Percentiles rank a stretch among this genome's conserved stretches.
Evolutionary conservation across 257 asterid genomes (phyloP).

Genomic region (Solanum dulcamara): DNA sequence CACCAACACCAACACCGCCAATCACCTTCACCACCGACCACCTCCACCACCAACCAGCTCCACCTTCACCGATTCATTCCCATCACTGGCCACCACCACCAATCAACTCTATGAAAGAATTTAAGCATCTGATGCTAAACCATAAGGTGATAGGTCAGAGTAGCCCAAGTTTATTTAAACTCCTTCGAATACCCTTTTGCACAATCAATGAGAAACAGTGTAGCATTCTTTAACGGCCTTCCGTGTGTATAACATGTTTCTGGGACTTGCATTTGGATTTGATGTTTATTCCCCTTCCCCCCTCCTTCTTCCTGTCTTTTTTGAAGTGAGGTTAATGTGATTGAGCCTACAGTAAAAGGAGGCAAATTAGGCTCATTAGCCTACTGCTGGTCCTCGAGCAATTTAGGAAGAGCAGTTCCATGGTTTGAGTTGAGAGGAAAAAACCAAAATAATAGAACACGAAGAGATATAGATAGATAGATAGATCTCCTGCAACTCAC

Average conservation of each 20-base stretch:
- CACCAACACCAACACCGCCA: neutral
- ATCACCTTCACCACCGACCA: too few species aligned
- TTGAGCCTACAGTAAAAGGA: neutral
- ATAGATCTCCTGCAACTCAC: neutral
- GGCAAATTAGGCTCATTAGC: neutral
- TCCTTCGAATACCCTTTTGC: neutral
- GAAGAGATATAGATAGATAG: neutral
- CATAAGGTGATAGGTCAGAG: neutral
- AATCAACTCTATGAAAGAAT: neutral
- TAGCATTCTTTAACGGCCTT: neutral
- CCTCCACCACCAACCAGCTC: neutral
- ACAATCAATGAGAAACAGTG: neutral
- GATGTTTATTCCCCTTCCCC: neutral
- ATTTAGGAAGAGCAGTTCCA: neutral
- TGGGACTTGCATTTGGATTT: neutral
- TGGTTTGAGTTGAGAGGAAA: neutral
- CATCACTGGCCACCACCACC: neutral
- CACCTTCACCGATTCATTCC: neutral
- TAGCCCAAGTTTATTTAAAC: neutral
- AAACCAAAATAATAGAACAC: neutral
- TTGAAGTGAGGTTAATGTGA: neutral
- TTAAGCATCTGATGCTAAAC: neutral
- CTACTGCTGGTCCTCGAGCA: neutral
- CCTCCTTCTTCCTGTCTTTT: neutral
- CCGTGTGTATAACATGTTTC: neutral